Evolutionary conservation across 2,329 filamentous ascomycete genomes (phyloP), one percentile per base, ranked within the genome.

Genomic region (Onygenales sp.): DNA sequence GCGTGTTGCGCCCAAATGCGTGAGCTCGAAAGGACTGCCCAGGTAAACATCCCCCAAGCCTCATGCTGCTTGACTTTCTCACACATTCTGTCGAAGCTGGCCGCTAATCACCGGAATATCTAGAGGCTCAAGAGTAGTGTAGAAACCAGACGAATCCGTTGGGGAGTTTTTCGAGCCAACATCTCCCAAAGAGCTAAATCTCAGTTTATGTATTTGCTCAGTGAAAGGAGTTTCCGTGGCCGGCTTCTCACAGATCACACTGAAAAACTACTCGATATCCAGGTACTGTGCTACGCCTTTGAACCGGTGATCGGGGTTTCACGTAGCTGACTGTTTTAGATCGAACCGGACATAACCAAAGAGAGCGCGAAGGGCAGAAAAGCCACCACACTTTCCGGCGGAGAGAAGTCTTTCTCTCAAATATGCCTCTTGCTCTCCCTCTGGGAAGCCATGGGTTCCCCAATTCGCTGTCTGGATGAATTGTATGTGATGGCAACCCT

Each of bases 391-490:
- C 76, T 98, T 1, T 96, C 91, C 7, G 93, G 93, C 51, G 93
- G 93, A 33, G 93, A 98, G 68, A 98, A 98, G 69, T 97, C 92
- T 0, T 98, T 97, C 69, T 94, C 91, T 3, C 95, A 92, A 3
- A 94, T 97, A 55, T 98, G 93, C 71, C 80, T 98, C 61, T 75
- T 98, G 52, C 78, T 98, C 35, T 83, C 90, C 2, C 85, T 98
- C 14, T 98, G 93, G 93, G 93, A 98, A 66, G 92, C 93, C 33
- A 98, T 98, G 86, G 92, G 93, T 9, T 94, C 90, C 14, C 92
- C 91, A 0, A 86, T 98, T 56, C 83, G 93, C 52, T 98, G 93
- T 65, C 77, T 98, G 52, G 93, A 98, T 70, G 93, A 98, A 71
- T 98, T 97, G 77, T 79, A 67, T 60, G 75, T 71, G 42, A 44